Conservation (phyloP, 177 flowering plant genomes). For the Vitis hybrid region DNA sequence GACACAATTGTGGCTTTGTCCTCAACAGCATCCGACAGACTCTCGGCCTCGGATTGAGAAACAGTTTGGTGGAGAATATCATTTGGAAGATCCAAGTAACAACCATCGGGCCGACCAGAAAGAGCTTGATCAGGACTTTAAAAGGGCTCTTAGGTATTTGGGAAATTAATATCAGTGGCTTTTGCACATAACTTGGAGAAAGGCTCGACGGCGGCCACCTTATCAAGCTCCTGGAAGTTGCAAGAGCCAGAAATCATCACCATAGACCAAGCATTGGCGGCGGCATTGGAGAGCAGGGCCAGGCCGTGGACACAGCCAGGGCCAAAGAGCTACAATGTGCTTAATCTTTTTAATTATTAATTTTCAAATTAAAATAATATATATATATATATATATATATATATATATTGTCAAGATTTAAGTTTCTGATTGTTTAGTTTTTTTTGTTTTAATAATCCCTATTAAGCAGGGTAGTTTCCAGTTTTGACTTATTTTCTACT, state of each 20-base stretch:
- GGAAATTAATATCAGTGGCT: slow-evolving; percentile 27
- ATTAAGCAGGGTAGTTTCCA: too few species aligned
- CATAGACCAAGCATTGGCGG: slow-evolving; percentile 77
- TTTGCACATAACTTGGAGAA: slow-evolving; percentile 67
- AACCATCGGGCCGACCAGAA: slow-evolving; percentile 82
- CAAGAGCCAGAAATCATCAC: slow-evolving; percentile 96
- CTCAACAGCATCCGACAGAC: slow-evolving; percentile 37
- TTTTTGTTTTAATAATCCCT: too few species aligned
- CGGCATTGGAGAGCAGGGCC: slow-evolving; percentile 83
- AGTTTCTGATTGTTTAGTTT: too few species aligned
- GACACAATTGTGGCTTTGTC: not conserved
- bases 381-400: too few species aligned
- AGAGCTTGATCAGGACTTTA: slow-evolving; percentile 42
- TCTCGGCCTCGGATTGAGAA: slow-evolving; percentile 52
- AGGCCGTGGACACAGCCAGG: slow-evolving; percentile 98
- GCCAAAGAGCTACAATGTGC: slow-evolving; percentile 47
- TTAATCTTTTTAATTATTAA: too few species aligned
- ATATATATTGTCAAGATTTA: too few species aligned
- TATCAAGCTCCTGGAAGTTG: slow-evolving; percentile 56
- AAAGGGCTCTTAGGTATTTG: slow-evolving; percentile 26
- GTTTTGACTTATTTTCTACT: too few species aligned
- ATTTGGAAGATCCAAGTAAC: slow-evolving; percentile 81
- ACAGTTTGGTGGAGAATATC: slow-evolving; percentile 86
- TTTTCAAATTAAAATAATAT: too few species aligned
- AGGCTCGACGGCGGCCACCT: slow-evolving; percentile 72